Percentiles rank a stretch among this genome's conserved stretches.
phyloP scores from a whole-genome alignment of 2,329 filamentous ascomycete species.

The Fusarium fujikuroi region DNA sequence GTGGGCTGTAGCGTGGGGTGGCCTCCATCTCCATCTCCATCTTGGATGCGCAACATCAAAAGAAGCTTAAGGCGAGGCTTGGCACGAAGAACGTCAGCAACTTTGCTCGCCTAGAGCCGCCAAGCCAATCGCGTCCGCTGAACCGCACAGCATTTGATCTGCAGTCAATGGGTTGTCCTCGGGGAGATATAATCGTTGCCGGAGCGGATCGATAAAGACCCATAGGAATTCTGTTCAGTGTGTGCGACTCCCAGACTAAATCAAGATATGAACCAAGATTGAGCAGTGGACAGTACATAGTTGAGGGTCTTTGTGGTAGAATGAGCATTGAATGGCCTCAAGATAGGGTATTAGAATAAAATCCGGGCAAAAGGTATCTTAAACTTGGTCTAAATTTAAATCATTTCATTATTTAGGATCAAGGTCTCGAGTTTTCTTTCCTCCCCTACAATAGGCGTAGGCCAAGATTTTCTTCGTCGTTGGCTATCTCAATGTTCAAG shows the following conservation, averaged over 20 bases:
- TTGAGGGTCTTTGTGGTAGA: too few relatives aligned
- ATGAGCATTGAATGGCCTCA: too few relatives aligned
- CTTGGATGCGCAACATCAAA: not conserved
- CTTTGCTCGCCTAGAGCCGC: not conserved
- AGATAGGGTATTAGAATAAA: too few relatives aligned
- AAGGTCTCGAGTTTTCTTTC: too few relatives aligned
- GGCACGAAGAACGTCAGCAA: slow-evolving; percentile 1
- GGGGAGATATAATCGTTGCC: not conserved
- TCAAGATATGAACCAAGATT: not conserved
- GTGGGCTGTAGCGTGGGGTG: slow-evolving; percentile 12
- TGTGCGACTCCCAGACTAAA: too few relatives aligned
- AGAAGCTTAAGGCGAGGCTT: slow-evolving; percentile 11
- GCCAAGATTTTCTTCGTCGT: too few relatives aligned
- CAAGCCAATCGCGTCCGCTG: slow-evolving; percentile 1
- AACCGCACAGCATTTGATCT: not conserved
- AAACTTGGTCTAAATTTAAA: too few relatives aligned
- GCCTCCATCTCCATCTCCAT: slow-evolving; percentile 4
- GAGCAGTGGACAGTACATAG: too few relatives aligned
- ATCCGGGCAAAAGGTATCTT: too few relatives aligned
- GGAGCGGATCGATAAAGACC: not conserved
- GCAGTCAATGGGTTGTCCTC: not conserved
- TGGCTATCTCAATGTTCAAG: not conserved
- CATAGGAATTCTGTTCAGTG: not conserved
- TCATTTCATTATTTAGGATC: too few relatives aligned
- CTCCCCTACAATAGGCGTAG: too few relatives aligned